Evolutionary conservation across 176 grass and related monocot genomes (phyloP).

Genomic region (Panicum miliaceum): DNA sequence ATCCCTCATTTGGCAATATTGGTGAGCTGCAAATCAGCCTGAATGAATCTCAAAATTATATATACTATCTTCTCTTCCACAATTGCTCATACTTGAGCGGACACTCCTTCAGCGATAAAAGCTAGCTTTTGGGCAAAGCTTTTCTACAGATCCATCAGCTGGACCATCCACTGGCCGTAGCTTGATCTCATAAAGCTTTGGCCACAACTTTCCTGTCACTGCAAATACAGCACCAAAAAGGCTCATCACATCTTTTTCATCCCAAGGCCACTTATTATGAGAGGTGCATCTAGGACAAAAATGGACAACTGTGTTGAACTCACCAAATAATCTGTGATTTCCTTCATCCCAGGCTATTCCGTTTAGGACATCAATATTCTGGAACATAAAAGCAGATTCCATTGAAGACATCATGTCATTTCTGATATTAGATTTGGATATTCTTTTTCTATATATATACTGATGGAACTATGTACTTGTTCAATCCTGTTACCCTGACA

Average conservation of each 20-base stretch:
- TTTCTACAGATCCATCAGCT: conserved; percentile 47
- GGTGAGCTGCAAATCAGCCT: background rate
- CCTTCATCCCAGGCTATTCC: conserved; percentile 94
- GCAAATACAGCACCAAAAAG: background rate
- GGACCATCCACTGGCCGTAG: conserved; percentile 41
- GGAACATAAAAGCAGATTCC: conserved; percentile 40
- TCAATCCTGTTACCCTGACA: background rate
- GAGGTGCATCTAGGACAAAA: background rate
- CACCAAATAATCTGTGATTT: conserved; percentile 81
- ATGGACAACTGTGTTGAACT: background rate
- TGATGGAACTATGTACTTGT: background rate
- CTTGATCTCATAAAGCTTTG: conserved; percentile 63
- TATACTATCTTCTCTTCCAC: background rate
- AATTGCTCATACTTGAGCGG: background rate
- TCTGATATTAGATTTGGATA: background rate
- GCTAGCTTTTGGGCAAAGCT: conserved; percentile 51
- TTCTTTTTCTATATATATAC: background rate
- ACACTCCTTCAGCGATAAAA: conserved; percentile 43
- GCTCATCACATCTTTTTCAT: background rate
- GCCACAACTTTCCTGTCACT: conserved; percentile 62
- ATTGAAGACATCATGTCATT: background rate
- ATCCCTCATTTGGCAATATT: too few species aligned
- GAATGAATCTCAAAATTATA: conserved; percentile 7
- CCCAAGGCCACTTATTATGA: background rate
- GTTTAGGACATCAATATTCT: conserved; percentile 85